phyloP scores from a whole-genome alignment of 2,329 filamentous ascomycete species.

The Incumbomyces delicatus region DNA sequence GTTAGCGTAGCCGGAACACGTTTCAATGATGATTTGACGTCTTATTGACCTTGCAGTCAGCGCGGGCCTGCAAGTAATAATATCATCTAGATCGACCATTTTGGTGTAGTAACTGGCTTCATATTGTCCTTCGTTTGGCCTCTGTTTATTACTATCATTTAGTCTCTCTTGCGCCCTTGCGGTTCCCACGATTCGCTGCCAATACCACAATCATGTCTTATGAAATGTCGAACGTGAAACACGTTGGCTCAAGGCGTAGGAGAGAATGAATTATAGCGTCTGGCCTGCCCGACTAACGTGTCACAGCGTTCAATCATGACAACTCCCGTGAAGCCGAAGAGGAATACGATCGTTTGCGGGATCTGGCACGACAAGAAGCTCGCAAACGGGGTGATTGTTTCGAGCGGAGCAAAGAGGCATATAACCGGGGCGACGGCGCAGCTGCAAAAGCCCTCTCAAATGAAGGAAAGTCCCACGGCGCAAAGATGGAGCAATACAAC shows the following conservation, averaged over 20 bases:
- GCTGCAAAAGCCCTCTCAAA: constrained; percentile 74
- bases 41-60: too few relatives aligned
- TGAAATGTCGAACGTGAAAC: constrained; percentile 33
- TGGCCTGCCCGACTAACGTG: not conserved
- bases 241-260: constrained; percentile 19
- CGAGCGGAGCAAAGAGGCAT: constrained; percentile 69
- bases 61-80: too few relatives aligned
- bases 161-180: too few relatives aligned
- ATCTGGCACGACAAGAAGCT: constrained; percentile 71
- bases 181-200: too few relatives aligned
- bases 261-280: not conserved
- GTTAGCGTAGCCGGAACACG: too few relatives aligned
- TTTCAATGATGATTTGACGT: too few relatives aligned
- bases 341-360: constrained; percentile 86
- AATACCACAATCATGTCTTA: constrained; percentile 26
- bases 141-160: too few relatives aligned
- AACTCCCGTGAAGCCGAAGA: constrained; percentile 59
- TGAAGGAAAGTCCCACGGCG: constrained; percentile 74
- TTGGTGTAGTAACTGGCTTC: too few relatives aligned
- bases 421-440: constrained; percentile 71
- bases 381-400: constrained; percentile 69
- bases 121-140: too few relatives aligned
- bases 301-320: constrained; percentile 63
- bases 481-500: constrained; percentile 80
- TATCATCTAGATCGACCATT: too few relatives aligned